phyloP scores from a whole-genome alignment of 1,139 yeast species.

The Geotrichum histeridarum region DNA sequence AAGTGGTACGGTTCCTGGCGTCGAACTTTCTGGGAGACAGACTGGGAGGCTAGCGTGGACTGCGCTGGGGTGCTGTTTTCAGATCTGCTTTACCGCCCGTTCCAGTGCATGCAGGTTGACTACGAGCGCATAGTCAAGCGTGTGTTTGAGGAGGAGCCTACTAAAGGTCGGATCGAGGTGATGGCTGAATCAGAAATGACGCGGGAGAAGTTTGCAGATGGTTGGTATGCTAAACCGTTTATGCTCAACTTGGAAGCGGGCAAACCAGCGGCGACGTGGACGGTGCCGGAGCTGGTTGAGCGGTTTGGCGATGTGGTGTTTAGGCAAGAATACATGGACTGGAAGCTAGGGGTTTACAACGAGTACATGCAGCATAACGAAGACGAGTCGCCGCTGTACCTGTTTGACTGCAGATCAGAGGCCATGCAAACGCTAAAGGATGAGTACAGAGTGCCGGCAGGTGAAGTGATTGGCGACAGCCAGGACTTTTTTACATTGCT shows the following conservation, averaged over 20 bases:
- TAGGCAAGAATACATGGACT: conserved; percentile 78
- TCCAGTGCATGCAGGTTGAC: conserved; percentile 68
- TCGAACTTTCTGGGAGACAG: conserved; percentile 45
- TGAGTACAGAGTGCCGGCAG: conserved; percentile 53
- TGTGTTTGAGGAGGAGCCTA: conserved; percentile 26
- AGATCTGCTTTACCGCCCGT: conserved; percentile 71
- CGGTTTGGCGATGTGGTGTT: conserved; percentile 60
- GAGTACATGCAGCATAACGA: conserved; percentile 55
- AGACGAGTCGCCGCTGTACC: conserved; percentile 79
- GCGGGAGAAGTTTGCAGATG: conserved; percentile 43
- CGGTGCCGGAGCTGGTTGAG: conserved; percentile 44
- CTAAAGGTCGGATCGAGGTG: conserved; percentile 21
- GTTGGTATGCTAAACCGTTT: conserved; percentile 58
- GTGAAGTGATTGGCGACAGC: conserved; percentile 40
- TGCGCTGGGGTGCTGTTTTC: conserved; percentile 42
- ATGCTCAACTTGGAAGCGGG: conserved; percentile 43
- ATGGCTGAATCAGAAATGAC: conserved; percentile 38
- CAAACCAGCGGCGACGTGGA: conserved; percentile 53
- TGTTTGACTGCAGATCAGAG: conserved; percentile 70
- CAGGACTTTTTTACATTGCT: conserved; percentile 37
- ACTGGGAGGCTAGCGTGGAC: conserved; percentile 38
- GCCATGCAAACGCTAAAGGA: conserved; percentile 54
- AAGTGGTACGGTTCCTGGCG: conserved; percentile 81
- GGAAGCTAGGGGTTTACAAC: conserved; percentile 62
- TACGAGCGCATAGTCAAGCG: conserved; percentile 36